A percentile compares a stretch with the other conserved stretches of the same genome.
These are phyloP conservation scores for Jimgerdemannia flammicorona DNA, from an alignment of 192 early-diverging fungal genomes.

Conservation along the genomic window DNA sequence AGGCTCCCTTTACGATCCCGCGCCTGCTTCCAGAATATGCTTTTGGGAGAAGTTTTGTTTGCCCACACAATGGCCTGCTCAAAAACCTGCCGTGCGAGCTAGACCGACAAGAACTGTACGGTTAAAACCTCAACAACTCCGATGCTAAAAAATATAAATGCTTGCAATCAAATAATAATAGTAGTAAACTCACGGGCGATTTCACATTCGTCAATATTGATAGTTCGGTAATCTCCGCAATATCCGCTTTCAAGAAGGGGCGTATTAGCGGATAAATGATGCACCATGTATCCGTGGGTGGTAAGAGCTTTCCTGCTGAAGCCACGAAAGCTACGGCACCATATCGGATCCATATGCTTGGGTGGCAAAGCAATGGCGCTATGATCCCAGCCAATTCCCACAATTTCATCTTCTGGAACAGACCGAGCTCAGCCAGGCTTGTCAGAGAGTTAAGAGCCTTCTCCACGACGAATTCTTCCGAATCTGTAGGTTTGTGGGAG, in stretches of 20 bases:
- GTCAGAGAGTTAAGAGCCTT: constrained; percentile 83
- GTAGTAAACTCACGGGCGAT: constrained; percentile 31
- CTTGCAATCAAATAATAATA: not conserved
- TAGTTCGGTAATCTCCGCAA: constrained; percentile 59
- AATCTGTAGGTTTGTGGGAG: constrained; percentile 45
- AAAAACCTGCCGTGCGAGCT: constrained; percentile 53
- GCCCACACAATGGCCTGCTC: constrained; percentile 58
- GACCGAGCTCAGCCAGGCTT: constrained; percentile 68
- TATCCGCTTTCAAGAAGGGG: constrained; percentile 64
- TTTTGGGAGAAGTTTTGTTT: constrained; percentile 32
- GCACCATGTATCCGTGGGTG: constrained; percentile 71
- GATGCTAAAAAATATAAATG: not conserved
- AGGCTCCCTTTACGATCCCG: constrained; percentile 29
- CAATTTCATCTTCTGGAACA: constrained; percentile 71
- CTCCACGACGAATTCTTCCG: constrained; percentile 90
- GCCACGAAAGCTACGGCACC: constrained; percentile 70
- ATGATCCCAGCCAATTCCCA: constrained; percentile 74
- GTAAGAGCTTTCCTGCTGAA: constrained; percentile 54
- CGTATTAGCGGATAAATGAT: constrained; percentile 69
- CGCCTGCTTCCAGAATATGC: constrained; percentile 50
- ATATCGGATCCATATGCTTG: constrained; percentile 76
- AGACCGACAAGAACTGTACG: constrained; percentile 1
- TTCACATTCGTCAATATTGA: constrained; percentile 65
- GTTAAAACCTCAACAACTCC: not conserved
- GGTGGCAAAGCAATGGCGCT: constrained; percentile 73